A percentile compares a stretch with the other conserved stretches of the same genome.
phyloP scores from a whole-genome alignment of 148 eudicot species.

The Arctostaphylos glauca region DNA sequence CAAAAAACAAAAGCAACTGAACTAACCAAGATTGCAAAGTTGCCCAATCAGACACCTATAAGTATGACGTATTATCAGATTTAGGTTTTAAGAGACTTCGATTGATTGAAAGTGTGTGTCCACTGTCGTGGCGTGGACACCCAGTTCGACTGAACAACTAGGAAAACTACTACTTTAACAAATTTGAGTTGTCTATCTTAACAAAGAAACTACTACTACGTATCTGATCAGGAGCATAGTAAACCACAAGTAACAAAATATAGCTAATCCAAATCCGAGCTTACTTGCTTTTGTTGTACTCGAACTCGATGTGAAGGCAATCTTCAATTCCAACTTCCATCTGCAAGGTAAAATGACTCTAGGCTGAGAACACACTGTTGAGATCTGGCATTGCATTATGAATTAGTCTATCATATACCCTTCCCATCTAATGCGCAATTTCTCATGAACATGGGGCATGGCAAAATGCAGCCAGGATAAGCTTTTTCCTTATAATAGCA shows the following conservation, averaged over 20 bases:
- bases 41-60: neutral
- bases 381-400: neutral
- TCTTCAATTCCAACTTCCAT: constrained; percentile 99
- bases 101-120: neutral
- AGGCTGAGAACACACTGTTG: neutral
- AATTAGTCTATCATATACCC: no score
- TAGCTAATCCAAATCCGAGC: neutral
- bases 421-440: neutral
- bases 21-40: neutral
- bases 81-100: neutral
- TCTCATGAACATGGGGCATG: neutral
- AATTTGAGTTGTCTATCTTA: neutral
- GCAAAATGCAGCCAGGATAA: neutral
- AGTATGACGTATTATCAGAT: neutral
- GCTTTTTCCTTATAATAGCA: neutral
- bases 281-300: constrained; percentile 98
- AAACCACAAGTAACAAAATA: neutral
- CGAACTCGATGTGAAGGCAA: constrained; percentile 95
- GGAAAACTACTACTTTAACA: neutral
- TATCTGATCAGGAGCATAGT: neutral
- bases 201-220: neutral
- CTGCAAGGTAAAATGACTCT: constrained; percentile 39
- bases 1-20: neutral
- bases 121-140: neutral
- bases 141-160: neutral